Percentiles rank a stretch among this genome's conserved stretches.
These are phyloP conservation scores for Piper betle DNA, from an alignment of 164 flowering plant species.

Conservation along the genomic window DNA sequence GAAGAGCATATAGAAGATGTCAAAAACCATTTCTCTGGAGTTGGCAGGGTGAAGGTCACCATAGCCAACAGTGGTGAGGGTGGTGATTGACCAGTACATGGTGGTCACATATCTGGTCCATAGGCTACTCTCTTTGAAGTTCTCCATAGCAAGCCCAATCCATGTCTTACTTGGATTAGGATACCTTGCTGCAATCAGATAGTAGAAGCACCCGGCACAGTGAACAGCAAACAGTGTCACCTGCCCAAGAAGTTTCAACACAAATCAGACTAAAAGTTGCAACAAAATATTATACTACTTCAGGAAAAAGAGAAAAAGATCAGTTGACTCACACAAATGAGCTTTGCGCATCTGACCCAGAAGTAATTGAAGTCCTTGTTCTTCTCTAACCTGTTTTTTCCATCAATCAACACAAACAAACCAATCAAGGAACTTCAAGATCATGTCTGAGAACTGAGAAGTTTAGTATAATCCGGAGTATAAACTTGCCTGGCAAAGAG, in stretches of 20 bases:
- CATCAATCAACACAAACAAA: not conserved
- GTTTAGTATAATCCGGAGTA: not conserved
- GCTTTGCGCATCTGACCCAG: conserved; percentile 76
- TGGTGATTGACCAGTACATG: conserved; percentile 93
- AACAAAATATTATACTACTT: not conserved
- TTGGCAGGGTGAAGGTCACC: conserved; percentile 93
- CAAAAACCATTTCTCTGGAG: conserved; percentile 73
- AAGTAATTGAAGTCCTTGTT: conserved; percentile 77
- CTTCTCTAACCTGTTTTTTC: conserved; percentile 68
- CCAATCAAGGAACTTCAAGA: not conserved
- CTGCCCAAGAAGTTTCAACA: conserved; percentile 22
- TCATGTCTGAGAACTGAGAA: not conserved
- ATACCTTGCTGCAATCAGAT: conserved; percentile 65
- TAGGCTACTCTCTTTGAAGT: conserved; percentile 37
- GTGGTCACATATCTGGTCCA: conserved; percentile 70
- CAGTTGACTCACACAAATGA: conserved; percentile 59
- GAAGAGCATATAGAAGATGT: conserved; percentile 83
- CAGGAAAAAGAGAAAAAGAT: not conserved
- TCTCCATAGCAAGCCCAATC: conserved; percentile 41
- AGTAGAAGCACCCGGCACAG: conserved; percentile 86
- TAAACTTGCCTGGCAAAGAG: conserved; percentile 61
- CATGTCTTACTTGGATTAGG: conserved; percentile 49
- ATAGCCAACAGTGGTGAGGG: conserved; percentile 91
- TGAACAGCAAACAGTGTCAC: conserved; percentile 94
- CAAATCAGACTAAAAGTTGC: not conserved